Percentiles rank a stretch among this genome's conserved stretches.
phyloP scores from a whole-genome alignment of 192 early-diverging fungal genomes.

The Backusella australiensis region DNA sequence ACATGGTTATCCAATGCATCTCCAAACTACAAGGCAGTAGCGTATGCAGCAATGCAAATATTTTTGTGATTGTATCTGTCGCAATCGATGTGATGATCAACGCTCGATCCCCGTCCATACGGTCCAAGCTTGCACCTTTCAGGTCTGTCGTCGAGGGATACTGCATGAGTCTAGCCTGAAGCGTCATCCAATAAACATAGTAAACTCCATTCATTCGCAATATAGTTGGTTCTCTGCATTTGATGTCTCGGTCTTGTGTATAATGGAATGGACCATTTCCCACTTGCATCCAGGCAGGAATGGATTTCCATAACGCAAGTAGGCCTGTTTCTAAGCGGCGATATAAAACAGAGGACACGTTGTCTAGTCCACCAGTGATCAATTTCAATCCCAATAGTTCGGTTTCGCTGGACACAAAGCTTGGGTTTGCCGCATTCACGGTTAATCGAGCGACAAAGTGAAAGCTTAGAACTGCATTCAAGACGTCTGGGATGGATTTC shows the following conservation, averaged over 20 bases:
- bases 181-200: constrained; percentile 24
- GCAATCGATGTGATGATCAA: constrained; percentile 22
- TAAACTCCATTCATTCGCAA: constrained; percentile 15
- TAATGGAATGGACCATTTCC: constrained; percentile 12
- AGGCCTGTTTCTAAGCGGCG: constrained; percentile 14
- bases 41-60: neutral
- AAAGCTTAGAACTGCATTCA: constrained; percentile 5
- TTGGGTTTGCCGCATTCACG: neutral
- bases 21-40: constrained; percentile 26
- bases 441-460: constrained; percentile 10
- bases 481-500: neutral
- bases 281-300: constrained; percentile 12
- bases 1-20: constrained; percentile 16
- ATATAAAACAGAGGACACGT: neutral
- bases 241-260: constrained; percentile 4
- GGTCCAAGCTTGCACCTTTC: constrained; percentile 11
- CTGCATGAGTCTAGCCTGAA: constrained; percentile 16
- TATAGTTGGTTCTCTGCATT: constrained; percentile 1
- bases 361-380: neutral
- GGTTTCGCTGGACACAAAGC: neutral
- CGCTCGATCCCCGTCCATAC: constrained; percentile 16
- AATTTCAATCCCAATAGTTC: neutral
- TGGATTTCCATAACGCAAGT: constrained; percentile 18
- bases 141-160: constrained; percentile 7
- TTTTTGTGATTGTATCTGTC: constrained; percentile 22